These are phyloP conservation scores for Gossypium trilobum DNA, from an alignment of 441 rosid genomes.

Conservation along the genomic window DNA sequence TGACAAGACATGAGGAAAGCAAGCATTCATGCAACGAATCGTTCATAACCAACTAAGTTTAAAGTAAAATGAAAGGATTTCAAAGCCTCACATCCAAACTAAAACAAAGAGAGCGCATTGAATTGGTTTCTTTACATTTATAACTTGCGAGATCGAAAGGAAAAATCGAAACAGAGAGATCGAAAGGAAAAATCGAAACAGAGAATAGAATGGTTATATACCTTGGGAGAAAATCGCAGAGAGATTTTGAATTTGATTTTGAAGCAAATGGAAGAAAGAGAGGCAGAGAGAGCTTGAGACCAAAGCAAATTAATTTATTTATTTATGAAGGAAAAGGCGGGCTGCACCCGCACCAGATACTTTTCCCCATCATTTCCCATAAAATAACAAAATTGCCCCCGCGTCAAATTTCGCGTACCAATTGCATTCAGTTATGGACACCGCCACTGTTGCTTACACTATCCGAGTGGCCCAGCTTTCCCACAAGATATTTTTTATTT, in stretches of 20 bases:
- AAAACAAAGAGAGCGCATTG: background rate
- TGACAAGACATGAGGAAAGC: background rate
- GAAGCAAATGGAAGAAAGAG: slow-evolving; percentile 8
- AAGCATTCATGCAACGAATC: background rate
- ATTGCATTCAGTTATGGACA: background rate
- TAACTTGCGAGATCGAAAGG: background rate
- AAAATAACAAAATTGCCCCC: slow-evolving; percentile 12
- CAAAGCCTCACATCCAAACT: background rate
- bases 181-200: background rate
- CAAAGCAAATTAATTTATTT: slow-evolving; percentile 18
- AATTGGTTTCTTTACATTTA: background rate
- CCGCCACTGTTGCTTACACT: background rate
- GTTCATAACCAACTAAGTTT: background rate
- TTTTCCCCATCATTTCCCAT: background rate
- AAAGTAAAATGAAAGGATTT: background rate
- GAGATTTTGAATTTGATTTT: slow-evolving; percentile 3
- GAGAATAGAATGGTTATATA: slow-evolving; percentile 14
- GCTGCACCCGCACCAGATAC: background rate
- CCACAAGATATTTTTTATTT: background rate
- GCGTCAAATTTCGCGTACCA: background rate
- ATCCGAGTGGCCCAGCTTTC: background rate
- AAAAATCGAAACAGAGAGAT: background rate
- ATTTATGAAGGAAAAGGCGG: slow-evolving; percentile 15
- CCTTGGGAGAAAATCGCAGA: slow-evolving; percentile 23
- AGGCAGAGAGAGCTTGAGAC: slow-evolving; percentile 17